These are phyloP conservation scores for Skeletonema tropicum DNA, from an alignment of 108 stramenopile species.

Conservation along the genomic window DNA sequence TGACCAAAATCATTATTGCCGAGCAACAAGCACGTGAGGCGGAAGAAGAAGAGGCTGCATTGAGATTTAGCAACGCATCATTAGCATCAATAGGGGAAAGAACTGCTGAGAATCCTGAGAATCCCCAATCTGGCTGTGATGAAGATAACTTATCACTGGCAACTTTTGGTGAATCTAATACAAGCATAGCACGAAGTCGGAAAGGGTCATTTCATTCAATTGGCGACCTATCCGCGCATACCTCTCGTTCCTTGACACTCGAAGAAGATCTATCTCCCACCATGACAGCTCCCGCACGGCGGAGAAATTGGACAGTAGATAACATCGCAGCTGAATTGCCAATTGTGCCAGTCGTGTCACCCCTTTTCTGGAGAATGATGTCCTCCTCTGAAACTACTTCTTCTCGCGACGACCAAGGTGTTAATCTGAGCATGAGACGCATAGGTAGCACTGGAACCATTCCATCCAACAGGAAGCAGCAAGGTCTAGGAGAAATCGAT, in stretches of 20 bases:
- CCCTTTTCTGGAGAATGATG: not conserved
- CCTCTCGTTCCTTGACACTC: not conserved
- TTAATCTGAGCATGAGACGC: not conserved
- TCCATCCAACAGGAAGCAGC: not conserved
- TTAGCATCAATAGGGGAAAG: not conserved
- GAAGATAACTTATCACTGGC: not conserved
- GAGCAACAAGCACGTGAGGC: slow-evolving; percentile 26
- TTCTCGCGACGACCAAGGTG: not conserved
- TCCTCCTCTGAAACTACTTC: not conserved
- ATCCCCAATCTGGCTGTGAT: slow-evolving; percentile 1
- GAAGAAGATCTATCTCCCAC: not conserved
- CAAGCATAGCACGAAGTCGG: not conserved
- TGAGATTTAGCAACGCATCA: slow-evolving; percentile 5
- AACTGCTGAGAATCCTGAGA: not conserved
- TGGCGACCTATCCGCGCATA: not conserved
- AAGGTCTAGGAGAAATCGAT: not conserved
- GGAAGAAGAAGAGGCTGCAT: slow-evolving; percentile 29
- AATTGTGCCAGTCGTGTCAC: not conserved
- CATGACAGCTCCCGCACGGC: not conserved
- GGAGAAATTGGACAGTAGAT: slow-evolving; percentile 3
- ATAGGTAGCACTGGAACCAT: not conserved
- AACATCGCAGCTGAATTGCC: not conserved
- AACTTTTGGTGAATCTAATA: not conserved
- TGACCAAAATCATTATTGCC: slow-evolving; percentile 46
- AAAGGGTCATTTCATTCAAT: not conserved